Evolutionary conservation across 257 asterid species (phyloP).

Genomic region (Linderniella brevidens): DNA sequence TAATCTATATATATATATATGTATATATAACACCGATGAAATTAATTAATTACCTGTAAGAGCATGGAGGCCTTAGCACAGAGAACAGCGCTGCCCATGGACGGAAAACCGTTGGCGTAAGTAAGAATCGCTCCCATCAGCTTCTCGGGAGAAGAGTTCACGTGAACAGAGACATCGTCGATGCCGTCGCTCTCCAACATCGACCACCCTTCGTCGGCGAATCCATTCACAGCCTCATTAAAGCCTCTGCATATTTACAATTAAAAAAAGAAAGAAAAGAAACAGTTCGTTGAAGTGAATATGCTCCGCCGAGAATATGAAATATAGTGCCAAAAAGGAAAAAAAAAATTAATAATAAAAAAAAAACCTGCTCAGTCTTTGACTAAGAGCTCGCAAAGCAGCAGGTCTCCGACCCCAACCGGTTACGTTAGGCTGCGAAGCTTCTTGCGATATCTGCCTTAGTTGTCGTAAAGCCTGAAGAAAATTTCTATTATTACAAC

Average conservation of each 20-base stretch:
- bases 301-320: not conserved
- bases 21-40: not conserved
- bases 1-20: not conserved
- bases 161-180: slow-evolving; percentile 85
- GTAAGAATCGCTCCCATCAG: slow-evolving; percentile 51
- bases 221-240: slow-evolving; percentile 93
- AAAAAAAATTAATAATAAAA: slow-evolving; percentile 2
- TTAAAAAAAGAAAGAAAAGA: not conserved
- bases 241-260: slow-evolving; percentile 52
- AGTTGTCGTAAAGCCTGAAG: slow-evolving; percentile 77
- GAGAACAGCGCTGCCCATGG: slow-evolving; percentile 58
- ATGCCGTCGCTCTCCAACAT: slow-evolving; percentile 74
- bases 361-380: slow-evolving; percentile 73
- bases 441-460: slow-evolving; percentile 84
- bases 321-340: not conserved
- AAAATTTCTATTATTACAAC: not conserved
- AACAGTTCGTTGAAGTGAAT: not conserved
- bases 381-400: slow-evolving; percentile 85
- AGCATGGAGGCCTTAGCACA: slow-evolving; percentile 97
- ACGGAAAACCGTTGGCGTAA: slow-evolving; percentile 61
- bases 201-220: slow-evolving; percentile 93
- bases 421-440: slow-evolving; percentile 60
- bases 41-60: slow-evolving; percentile 40
- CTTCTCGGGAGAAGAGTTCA: slow-evolving; percentile 67
- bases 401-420: slow-evolving; percentile 98